Percentiles rank a stretch among this genome's conserved stretches.
Conservation (phyloP, 164 flowering plant species). For the Aristolochia fimbriata region DNA sequence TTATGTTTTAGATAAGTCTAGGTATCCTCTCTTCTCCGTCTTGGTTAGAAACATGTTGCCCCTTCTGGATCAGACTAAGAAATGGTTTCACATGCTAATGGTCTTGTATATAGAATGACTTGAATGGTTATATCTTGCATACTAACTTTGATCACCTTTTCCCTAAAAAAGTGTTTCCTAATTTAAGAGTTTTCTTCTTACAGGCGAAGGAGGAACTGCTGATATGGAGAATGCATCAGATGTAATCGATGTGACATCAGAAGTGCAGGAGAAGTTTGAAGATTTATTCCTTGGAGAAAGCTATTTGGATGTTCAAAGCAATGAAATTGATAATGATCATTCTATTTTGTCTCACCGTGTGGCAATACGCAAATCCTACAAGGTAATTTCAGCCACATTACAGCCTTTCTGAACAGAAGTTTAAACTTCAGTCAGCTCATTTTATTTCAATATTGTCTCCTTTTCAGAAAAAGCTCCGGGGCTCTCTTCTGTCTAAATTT, state of each 20-base stretch:
- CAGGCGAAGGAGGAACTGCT: too few species aligned
- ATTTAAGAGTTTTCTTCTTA: too few species aligned
- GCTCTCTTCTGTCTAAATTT: slow-evolving; percentile 30
- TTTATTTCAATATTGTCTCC: not conserved
- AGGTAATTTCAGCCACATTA: slow-evolving; percentile 23
- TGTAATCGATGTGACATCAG: not conserved
- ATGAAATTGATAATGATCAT: slow-evolving; percentile 10
- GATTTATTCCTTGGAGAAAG: slow-evolving; percentile 26
- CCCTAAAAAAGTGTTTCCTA: too few species aligned
- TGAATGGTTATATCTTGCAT: too few species aligned
- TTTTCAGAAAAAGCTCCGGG: slow-evolving; percentile 33
- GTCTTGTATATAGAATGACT: too few species aligned
- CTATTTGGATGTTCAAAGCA: slow-evolving; percentile 20
- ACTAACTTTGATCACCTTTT: too few species aligned
- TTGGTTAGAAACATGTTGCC: too few species aligned
- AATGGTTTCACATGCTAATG: too few species aligned
- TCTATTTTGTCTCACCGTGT: slow-evolving; percentile 23
- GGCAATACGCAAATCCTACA: slow-evolving; percentile 33
- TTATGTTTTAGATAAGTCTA: too few species aligned
- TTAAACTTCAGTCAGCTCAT: not conserved
- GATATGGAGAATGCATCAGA: not conserved
- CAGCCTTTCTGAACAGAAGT: not conserved
- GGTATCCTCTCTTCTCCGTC: too few species aligned
- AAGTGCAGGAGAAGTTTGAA: slow-evolving; percentile 15
- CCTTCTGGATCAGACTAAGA: too few species aligned